Conservation (phyloP, 2,329 filamentous ascomycete genomes). For the Cordyceps farinosa region DNA sequence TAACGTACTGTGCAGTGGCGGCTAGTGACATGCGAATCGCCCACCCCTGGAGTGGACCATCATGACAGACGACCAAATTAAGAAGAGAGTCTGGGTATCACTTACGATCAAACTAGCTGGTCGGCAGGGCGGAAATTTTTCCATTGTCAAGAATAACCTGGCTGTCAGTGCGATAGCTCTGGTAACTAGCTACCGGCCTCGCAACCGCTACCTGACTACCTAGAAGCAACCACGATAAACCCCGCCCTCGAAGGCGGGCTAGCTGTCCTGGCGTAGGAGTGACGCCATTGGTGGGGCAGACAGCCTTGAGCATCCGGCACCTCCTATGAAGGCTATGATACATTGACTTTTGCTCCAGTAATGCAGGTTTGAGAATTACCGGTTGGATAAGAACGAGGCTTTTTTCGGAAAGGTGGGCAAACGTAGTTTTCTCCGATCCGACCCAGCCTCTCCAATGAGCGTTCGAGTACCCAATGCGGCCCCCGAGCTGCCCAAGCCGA, state of each 20-base stretch:
- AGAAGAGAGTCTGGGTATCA: too few species aligned
- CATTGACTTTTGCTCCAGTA: conserved; percentile 7
- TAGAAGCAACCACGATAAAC: conserved; percentile 1
- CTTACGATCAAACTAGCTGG: too few species aligned
- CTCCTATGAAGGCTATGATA: conserved; percentile 3
- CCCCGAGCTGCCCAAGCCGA: not conserved
- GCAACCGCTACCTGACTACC: not conserved
- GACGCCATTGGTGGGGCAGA: conserved; percentile 18
- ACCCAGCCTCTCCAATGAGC: not conserved
- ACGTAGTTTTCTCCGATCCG: not conserved
- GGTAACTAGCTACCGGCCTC: not conserved
- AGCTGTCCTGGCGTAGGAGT: not conserved
- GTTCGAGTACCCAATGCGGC: not conserved
- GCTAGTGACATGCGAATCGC: not conserved
- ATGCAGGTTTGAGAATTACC: not conserved
- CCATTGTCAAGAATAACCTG: too few species aligned
- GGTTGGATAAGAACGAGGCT: not conserved
- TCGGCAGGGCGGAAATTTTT: too few species aligned
- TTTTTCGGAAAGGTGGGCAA: not conserved
- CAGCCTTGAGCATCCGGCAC: conserved; percentile 6
- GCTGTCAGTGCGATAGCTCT: too few species aligned
- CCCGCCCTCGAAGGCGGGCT: not conserved
- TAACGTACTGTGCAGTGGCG: not conserved
- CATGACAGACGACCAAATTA: not conserved
- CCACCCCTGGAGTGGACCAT: not conserved